phyloP scores from a whole-genome alignment of 2,329 filamentous ascomycete genomes.

The Stagonosporopsis chrysanthemi region DNA sequence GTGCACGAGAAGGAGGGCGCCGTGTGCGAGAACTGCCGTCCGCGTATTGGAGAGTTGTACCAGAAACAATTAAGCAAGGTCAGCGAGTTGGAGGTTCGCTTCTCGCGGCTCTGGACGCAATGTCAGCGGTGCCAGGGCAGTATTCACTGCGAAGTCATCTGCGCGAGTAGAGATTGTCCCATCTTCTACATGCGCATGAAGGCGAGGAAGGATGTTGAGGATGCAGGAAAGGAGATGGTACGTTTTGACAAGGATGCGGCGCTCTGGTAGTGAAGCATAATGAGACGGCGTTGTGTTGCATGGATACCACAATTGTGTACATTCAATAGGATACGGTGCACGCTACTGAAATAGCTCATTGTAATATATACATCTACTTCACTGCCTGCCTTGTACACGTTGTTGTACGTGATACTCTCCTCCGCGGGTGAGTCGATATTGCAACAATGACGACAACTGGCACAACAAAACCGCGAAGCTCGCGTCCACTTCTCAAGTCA shows the following conservation, averaged over 20 bases:
- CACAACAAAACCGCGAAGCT: not conserved
- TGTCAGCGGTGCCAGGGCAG: slow-evolving; percentile 97
- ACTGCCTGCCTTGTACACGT: not conserved
- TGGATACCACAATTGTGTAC: slow-evolving; percentile 7
- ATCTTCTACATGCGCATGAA: slow-evolving; percentile 99
- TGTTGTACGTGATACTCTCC: not conserved
- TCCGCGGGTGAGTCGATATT: not conserved
- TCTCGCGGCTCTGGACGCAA: slow-evolving; percentile 94
- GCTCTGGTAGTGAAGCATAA: slow-evolving; percentile 60
- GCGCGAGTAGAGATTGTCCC: slow-evolving; percentile 92
- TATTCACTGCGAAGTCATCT: slow-evolving; percentile 98
- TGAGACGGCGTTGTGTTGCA: slow-evolving; percentile 8
- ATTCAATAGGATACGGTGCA: slow-evolving; percentile 4
- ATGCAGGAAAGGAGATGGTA: slow-evolving; percentile 86
- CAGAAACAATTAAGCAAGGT: slow-evolving; percentile 88
- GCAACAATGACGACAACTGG: not conserved
- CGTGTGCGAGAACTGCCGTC: slow-evolving; percentile 85
- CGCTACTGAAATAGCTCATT: not conserved
- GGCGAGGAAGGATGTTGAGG: slow-evolving; percentile 98
- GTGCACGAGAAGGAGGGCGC: slow-evolving; percentile 83
- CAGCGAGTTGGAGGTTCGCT: slow-evolving; percentile 90
- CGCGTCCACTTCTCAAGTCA: too few relatives aligned
- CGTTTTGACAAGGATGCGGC: slow-evolving; percentile 88
- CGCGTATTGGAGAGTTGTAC: slow-evolving; percentile 89
- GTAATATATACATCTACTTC: not conserved